Evolutionary conservation across 1,284 basidiomycete species (phyloP), one percentile per base, ranked within the genome.

Genomic region (Pseudozyma sp.): DNA sequence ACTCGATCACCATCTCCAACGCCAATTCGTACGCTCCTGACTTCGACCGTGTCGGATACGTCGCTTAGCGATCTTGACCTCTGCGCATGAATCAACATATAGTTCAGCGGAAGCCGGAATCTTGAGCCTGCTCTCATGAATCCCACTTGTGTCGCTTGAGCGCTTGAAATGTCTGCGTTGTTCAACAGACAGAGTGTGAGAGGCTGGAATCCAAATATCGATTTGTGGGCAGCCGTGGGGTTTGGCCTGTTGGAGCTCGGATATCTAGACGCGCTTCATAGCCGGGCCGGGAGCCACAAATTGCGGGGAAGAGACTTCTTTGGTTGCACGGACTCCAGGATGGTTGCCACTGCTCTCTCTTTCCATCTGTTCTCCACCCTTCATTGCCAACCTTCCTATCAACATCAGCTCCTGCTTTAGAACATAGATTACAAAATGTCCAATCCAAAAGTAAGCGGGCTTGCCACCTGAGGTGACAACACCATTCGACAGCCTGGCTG

Each of bases 21-120:
- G 16, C 55, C 30, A 47, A 45, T 14, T 16, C n/a, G n/a, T 64
- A 68, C 24, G 65, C 60, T 40, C 75, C 73, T 29, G 68, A 76
- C 37, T 52, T 77, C 31, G 64, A 68, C 35, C 67, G 75, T n/a
- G 50, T 77, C 39, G 75, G 73, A 4, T 65, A 49, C 24, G 42
- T 35, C 5, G 57, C 55, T 48, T 56, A 43, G 19, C 19, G 7
- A 9, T 24, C 9, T 10, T 13, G 4, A 24, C 24, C 24, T 24
- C 24, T 24, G 24, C 24, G 24, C 24, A 24, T 37, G 35, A 37
- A 37, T 37, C 35, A 37, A 9, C 24, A 24, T 24, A 37, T 24
- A 37, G 14, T 37, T 37, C 35, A 37, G 8, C 35, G 14, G 35
- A 9, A 9, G 35, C 35, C 35, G 1, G 1, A 4, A 10, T 9